Conservation (phyloP, 1,139 yeast genomes). For the Taphrina sp. region DNA sequence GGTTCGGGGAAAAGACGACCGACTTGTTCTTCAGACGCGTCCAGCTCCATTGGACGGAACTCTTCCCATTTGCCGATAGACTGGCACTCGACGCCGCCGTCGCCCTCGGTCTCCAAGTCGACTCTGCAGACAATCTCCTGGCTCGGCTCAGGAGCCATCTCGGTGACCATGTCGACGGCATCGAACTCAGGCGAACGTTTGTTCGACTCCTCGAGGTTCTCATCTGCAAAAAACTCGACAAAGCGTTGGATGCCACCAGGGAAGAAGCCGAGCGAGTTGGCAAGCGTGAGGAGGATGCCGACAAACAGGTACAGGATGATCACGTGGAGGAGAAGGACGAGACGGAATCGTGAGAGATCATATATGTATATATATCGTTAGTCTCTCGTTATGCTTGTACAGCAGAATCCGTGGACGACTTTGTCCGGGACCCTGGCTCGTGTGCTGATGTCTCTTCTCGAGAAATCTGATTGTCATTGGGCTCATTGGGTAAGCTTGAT, state of each 20-base stretch:
- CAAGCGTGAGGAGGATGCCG: no score
- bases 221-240: slow-evolving; percentile 13
- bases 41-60: slow-evolving; percentile 11
- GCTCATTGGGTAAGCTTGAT: no score
- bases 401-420: no score
- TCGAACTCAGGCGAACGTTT: not conserved
- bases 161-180: not conserved
- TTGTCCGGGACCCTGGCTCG: no score
- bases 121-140: not conserved
- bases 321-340: no score
- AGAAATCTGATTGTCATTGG: no score
- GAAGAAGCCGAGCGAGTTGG: no score
- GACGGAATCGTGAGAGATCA: no score
- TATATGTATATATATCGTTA: no score
- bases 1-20: slow-evolving; percentile 18
- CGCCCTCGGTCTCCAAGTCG: not conserved
- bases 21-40: slow-evolving; percentile 17
- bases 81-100: slow-evolving; percentile 14
- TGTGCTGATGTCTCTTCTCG: no score
- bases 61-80: slow-evolving; percentile 16
- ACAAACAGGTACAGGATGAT: no score
- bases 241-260: slow-evolving; percentile 5
- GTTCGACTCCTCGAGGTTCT: slow-evolving; percentile 10
- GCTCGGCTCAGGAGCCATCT: slow-evolving; percentile 2
- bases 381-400: no score